phyloP scores from a whole-genome alignment of 1,284 basidiomycete genomes.

The Ustilago vetiveriae region DNA sequence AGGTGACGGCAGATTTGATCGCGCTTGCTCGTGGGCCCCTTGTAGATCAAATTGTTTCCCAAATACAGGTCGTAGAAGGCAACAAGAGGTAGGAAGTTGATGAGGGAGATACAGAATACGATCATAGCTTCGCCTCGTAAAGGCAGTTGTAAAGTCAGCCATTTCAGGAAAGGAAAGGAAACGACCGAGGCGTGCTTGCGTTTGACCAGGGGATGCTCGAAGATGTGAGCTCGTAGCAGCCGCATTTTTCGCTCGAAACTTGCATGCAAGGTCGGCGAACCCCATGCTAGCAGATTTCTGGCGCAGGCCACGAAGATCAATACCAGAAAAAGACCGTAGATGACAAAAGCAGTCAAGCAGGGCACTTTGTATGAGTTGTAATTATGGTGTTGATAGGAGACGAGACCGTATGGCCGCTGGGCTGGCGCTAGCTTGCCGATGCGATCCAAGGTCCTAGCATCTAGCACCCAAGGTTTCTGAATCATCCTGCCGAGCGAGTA shows the following conservation, averaged over 20 bases:
- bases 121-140: slow-evolving; percentile 43
- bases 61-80: slow-evolving; percentile 34
- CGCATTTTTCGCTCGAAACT: slow-evolving; percentile 4
- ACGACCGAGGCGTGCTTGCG: slow-evolving; percentile 26
- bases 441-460: slow-evolving; percentile 8
- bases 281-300: slow-evolving; percentile 14
- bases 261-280: background rate
- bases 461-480: slow-evolving; percentile 21
- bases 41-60: slow-evolving; percentile 16
- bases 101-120: slow-evolving; percentile 22
- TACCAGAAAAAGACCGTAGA: slow-evolving; percentile 26
- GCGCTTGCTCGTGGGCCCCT: slow-evolving; percentile 23
- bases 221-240: slow-evolving; percentile 22
- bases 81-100: slow-evolving; percentile 47
- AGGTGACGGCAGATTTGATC: slow-evolving; percentile 41
- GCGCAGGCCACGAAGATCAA: slow-evolving; percentile 16
- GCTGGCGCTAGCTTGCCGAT: slow-evolving; percentile 15
- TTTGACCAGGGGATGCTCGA: slow-evolving; percentile 21
- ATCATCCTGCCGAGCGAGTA: slow-evolving; percentile 24
- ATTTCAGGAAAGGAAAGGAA: slow-evolving; percentile 17
- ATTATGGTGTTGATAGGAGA: slow-evolving; percentile 21
- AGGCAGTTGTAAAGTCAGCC: slow-evolving; percentile 44
- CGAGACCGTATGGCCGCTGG: slow-evolving; percentile 5
- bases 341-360: slow-evolving; percentile 14
- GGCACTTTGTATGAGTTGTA: slow-evolving; percentile 36